These are phyloP conservation scores for Colletotrichum magnum DNA, from an alignment of 2,329 filamentous ascomycete genomes.

Conservation along the genomic window DNA sequence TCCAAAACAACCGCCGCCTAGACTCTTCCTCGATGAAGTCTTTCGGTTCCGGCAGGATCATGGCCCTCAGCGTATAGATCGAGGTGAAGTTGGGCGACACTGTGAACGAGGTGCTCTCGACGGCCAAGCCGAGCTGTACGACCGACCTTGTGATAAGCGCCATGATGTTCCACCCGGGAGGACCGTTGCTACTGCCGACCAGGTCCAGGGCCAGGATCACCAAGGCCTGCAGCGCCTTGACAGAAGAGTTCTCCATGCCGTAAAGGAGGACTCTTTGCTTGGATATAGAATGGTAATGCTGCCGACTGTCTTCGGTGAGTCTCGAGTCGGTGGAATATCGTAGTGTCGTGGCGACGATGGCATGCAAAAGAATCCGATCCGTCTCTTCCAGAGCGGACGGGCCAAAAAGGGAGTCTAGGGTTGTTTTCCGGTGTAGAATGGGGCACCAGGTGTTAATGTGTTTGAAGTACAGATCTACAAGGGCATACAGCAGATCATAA, in stretches of 20 bases:
- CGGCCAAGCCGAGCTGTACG: conserved; percentile 87
- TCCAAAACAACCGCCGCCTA: conserved; percentile 89
- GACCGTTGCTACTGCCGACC: conserved; percentile 88
- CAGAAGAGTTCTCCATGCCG: conserved; percentile 89
- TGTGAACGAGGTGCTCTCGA: conserved; percentile 84
- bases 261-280: conserved; percentile 91
- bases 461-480: conserved; percentile 84
- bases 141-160: conserved; percentile 90
- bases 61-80: conserved; percentile 89
- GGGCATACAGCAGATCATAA: conserved; percentile 79
- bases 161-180: conserved; percentile 92
- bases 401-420: conserved; percentile 86
- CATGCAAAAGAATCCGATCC: conserved; percentile 86
- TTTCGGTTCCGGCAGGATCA: conserved; percentile 84
- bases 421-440: conserved; percentile 88
- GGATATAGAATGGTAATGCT: conserved; percentile 82
- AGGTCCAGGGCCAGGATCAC: conserved; percentile 90
- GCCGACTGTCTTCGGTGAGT: conserved; percentile 79
- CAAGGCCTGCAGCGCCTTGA: conserved; percentile 88
- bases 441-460: conserved; percentile 90
- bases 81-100: conserved; percentile 85
- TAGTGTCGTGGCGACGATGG: conserved; percentile 90
- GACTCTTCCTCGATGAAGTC: conserved; percentile 94
- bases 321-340: conserved; percentile 85
- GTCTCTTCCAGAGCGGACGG: conserved; percentile 82